phyloP scores from a whole-genome alignment of 1,284 basidiomycete genomes.

The Mycena sp. region DNA sequence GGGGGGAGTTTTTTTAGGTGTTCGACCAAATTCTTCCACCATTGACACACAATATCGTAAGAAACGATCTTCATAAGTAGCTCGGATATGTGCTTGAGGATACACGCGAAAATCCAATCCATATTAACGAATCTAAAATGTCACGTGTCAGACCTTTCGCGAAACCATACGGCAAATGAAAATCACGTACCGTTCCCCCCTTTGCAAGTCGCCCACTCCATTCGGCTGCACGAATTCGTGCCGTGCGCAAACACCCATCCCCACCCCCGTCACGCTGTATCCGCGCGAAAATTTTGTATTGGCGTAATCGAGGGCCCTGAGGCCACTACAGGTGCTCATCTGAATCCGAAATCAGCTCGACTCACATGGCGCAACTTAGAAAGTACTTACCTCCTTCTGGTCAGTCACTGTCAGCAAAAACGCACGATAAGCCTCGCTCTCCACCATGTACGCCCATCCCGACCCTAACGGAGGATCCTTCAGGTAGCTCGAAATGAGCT shows the following conservation, averaged over 20 bases:
- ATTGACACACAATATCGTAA: constrained; percentile 38
- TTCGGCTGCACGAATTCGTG: neutral
- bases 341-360: too few relatives aligned
- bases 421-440: constrained; percentile 35
- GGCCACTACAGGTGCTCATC: too few relatives aligned
- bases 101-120: constrained; percentile 39
- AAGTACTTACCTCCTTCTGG: constrained; percentile 17
- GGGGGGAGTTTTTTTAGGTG: constrained; percentile 5
- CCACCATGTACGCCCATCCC: constrained; percentile 29
- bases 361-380: neutral
- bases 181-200: constrained; percentile 19
- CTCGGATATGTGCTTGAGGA: neutral
- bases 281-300: too few relatives aligned
- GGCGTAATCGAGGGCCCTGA: too few relatives aligned
- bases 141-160: neutral
- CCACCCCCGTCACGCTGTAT: too few relatives aligned
- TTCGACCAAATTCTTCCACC: constrained; percentile 22
- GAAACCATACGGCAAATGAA: neutral
- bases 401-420: constrained; percentile 6
- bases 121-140: constrained; percentile 48
- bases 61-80: constrained; percentile 20
- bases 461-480: constrained; percentile 16
- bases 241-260: too few relatives aligned
- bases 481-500: constrained; percentile 8
- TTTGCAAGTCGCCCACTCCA: constrained; percentile 23